Conservation (phyloP, 768 basidiomycete genomes). For the Pulveroboletus sp. region DNA sequence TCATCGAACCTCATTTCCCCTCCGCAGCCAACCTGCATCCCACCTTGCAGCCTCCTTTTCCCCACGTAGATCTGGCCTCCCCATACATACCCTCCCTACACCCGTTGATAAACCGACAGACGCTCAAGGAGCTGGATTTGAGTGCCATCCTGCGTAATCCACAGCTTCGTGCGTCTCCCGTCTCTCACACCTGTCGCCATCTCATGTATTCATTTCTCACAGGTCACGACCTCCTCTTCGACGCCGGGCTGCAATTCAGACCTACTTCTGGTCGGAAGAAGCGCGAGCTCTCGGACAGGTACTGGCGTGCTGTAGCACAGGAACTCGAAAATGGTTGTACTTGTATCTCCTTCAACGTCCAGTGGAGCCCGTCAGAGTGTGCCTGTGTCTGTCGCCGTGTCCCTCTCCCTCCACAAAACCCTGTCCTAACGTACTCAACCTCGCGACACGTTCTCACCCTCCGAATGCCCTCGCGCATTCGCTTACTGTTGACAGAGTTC, state of each 20-base stretch:
- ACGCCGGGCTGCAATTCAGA: constrained; percentile 77
- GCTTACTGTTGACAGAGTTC: constrained; percentile 65
- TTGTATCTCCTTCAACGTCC: constrained; percentile 68
- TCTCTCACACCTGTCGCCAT: not conserved
- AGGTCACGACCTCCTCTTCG: constrained; percentile 91
- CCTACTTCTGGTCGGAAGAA: constrained; percentile 74
- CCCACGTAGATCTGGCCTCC: constrained; percentile 38
- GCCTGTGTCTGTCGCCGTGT: constrained; percentile 52
- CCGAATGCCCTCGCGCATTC: constrained; percentile 69
- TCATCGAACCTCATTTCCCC: constrained; percentile 25
- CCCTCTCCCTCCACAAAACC: constrained; percentile 37
- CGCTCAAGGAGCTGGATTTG: constrained; percentile 81
- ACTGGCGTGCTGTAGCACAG: constrained; percentile 76
- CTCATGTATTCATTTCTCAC: constrained; percentile 8
- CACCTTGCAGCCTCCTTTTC: constrained; percentile 27
- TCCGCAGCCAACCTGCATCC: constrained; percentile 23
- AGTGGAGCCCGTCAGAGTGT: constrained; percentile 49
- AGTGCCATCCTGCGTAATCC: constrained; percentile 84
- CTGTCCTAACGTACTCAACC: constrained; percentile 43
- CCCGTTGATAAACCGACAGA: constrained; percentile 79
- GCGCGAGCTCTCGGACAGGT: constrained; percentile 65
- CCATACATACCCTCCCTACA: constrained; percentile 62
- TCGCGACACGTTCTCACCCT: constrained; percentile 49
- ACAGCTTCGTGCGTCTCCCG: constrained; percentile 69
- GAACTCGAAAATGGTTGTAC: constrained; percentile 83